Conservation (phyloP, 192 early-diverging fungal species). For the Coemansia sp. region DNA sequence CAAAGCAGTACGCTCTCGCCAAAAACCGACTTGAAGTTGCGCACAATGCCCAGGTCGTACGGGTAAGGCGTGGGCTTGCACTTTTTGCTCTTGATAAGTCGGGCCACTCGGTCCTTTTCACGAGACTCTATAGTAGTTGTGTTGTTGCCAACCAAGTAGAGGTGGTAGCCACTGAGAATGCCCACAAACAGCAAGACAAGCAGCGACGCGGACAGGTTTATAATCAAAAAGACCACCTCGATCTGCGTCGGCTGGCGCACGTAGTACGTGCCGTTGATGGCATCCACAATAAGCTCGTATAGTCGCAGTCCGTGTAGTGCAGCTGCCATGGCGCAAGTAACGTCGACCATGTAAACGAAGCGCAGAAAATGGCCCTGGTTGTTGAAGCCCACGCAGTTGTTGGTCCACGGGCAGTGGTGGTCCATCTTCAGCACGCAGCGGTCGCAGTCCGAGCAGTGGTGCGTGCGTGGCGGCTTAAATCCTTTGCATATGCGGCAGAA, state of each 20-base stretch:
- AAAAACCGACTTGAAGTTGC: slow-evolving; percentile 77
- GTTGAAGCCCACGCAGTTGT: slow-evolving; percentile 76
- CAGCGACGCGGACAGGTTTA: slow-evolving; percentile 66
- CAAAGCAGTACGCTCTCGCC: slow-evolving; percentile 73
- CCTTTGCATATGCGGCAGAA: slow-evolving; percentile 67
- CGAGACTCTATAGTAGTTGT: slow-evolving; percentile 58
- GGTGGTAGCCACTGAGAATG: slow-evolving; percentile 53
- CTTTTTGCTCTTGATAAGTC: slow-evolving; percentile 35
- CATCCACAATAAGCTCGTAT: slow-evolving; percentile 54
- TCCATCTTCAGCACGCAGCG: slow-evolving; percentile 86
- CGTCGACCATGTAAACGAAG: slow-evolving; percentile 61
- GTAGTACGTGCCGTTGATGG: slow-evolving; percentile 58
- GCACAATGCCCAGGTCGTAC: slow-evolving; percentile 76
- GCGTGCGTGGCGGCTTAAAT: slow-evolving; percentile 79
- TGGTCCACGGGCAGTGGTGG: slow-evolving; percentile 92
- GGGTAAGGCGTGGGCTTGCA: slow-evolving; percentile 77
- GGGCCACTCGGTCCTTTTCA: slow-evolving; percentile 52
- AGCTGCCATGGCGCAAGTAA: slow-evolving; percentile 78
- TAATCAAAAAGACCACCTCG: slow-evolving; percentile 73
- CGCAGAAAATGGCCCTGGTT: slow-evolving; percentile 80
- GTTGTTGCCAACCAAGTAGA: slow-evolving; percentile 49
- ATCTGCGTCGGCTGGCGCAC: slow-evolving; percentile 62
- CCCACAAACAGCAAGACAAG: slow-evolving; percentile 51
- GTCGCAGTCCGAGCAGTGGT: slow-evolving; percentile 77
- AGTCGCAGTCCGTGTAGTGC: slow-evolving; percentile 81